Evolutionary conservation across 805 yeast genomes (phyloP).

Genomic region (Ogataea pignaliae): DNA sequence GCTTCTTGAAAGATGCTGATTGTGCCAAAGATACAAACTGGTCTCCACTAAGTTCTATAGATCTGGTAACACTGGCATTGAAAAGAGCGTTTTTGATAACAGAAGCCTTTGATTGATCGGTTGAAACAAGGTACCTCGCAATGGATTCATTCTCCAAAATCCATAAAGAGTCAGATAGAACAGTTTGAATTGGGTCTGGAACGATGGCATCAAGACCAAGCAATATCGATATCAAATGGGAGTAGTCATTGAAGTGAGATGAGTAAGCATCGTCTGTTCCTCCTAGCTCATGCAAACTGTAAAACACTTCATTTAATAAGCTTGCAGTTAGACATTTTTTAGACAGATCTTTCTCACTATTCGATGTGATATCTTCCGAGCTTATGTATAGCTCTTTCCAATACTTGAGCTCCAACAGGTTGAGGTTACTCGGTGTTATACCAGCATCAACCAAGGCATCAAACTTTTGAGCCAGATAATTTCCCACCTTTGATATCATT

Average conservation of each 20-base stretch:
- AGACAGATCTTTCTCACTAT: background rate
- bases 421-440: slow-evolving; percentile 4
- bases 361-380: background rate
- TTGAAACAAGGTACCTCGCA: background rate
- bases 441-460: background rate
- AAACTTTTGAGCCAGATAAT: slow-evolving; percentile 28
- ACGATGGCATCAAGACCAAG: background rate
- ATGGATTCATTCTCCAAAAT: slow-evolving; percentile 8
- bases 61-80: slow-evolving; percentile 1
- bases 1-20: background rate
- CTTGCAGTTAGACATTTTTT: slow-evolving; percentile 17
- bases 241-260: slow-evolving; percentile 2
- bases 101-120: background rate
- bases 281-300: slow-evolving; percentile 8
- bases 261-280: background rate
- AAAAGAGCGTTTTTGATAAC: slow-evolving; percentile 1
- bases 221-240: background rate
- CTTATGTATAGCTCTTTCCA: slow-evolving; percentile 20
- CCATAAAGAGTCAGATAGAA: slow-evolving; percentile 19
- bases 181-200: background rate
- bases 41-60: background rate
- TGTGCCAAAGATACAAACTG: slow-evolving; percentile 2
- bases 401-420: slow-evolving; percentile 19
- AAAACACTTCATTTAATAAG: slow-evolving; percentile 26
- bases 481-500: slow-evolving; percentile 43